A percentile compares a stretch with the other conserved stretches of the same genome.
Evolutionary conservation across 352 stramenopile genomes (phyloP).

Genomic region (Blastocystis sp.): DNA sequence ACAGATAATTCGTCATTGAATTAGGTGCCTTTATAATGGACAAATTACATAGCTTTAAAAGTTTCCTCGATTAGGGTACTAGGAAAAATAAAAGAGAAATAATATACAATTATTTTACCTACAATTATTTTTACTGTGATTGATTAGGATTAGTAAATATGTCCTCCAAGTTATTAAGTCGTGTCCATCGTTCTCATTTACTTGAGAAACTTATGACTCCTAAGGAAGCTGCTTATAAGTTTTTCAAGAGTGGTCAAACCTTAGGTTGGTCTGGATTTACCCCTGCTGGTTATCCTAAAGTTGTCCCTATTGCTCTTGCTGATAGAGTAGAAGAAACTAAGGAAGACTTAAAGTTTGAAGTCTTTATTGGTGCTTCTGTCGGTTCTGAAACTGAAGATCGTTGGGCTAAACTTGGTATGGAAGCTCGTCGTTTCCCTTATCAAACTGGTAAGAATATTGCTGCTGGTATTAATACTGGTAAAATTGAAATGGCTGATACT

Average conservation of each 20-base stretch:
- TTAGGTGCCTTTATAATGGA: no score
- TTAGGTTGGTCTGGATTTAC: slow-evolving; percentile 33
- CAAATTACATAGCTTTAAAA: no score
- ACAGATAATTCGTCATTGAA: no score
- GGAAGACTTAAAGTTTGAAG: slow-evolving; percentile 30
- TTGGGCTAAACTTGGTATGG: slow-evolving; percentile 36
- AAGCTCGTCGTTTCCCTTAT: slow-evolving; percentile 35
- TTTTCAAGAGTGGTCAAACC: slow-evolving; percentile 33
- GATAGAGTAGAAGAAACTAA: slow-evolving; percentile 35
- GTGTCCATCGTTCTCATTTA: slow-evolving; percentile 25
- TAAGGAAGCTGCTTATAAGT: slow-evolving; percentile 30
- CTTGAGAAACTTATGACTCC: slow-evolving; percentile 34
- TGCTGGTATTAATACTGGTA: slow-evolving; percentile 31
- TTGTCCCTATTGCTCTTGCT: slow-evolving; percentile 31
- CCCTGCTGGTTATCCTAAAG: slow-evolving; percentile 36
- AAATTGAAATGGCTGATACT: slow-evolving; percentile 37
- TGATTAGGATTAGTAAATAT: no score
- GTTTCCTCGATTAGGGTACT: no score
- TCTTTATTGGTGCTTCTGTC: slow-evolving; percentile 29
- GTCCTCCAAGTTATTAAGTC: slow-evolving; percentile 29
- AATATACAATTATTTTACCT: no score
- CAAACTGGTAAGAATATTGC: slow-evolving; percentile 38
- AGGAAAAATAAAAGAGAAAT: no score
- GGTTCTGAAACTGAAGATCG: slow-evolving; percentile 36
- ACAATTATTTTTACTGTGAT: no score